Base-by-base conservation (phyloP, 768 basidiomycete species). In the Termitomyces sp. region DNA sequence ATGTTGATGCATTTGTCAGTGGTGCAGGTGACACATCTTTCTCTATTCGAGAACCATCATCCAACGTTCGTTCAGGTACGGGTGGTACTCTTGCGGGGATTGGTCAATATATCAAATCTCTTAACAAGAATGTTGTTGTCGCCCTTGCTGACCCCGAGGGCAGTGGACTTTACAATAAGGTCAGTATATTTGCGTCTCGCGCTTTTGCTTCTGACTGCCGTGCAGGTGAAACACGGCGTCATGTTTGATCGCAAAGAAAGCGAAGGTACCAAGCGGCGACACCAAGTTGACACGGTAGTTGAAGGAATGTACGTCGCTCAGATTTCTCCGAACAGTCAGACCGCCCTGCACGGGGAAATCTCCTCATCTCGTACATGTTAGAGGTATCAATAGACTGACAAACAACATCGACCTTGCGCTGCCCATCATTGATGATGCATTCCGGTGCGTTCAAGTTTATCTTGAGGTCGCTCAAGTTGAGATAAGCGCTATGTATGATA, bases 271-370 rank as follows among this genome's bases (percentile, higher is more conserved):
- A 93, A 91, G 64, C 72, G 97, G 63, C 76, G 96, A 55, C 91
- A 96, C 66, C 94, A 96, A 69, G 93, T 98, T 14, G 96, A 98
- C 64, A 96, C 94, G 0, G 84, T 97, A 17, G 93, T 97, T n/a
- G 91, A 93, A 71, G 90, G 91, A 56, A 92, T 93, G 88, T 89
- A 62, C 41, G 71, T 68, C 17, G 38, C 15, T 28, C 17, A 38
- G 34, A 17, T 54, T 41, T 35, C 12, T 19, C 28, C 24, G 50
- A 52, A n/a, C 19, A 21, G 30, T 32, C 30, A 32, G 30, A 32
- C 9, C 9, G 30, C 9, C 28, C 28, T 28, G 28, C 28, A 7
- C 7, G 28, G 28, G 4, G 8, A 17, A 26, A 32, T 49, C 34
- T 59, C 34, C 24, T 34, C 45, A 35, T 44, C 24, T 37, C 26